Evolutionary conservation across 2,329 filamentous ascomycete species (phyloP).

Genomic region (Talaromyces sp.): DNA sequence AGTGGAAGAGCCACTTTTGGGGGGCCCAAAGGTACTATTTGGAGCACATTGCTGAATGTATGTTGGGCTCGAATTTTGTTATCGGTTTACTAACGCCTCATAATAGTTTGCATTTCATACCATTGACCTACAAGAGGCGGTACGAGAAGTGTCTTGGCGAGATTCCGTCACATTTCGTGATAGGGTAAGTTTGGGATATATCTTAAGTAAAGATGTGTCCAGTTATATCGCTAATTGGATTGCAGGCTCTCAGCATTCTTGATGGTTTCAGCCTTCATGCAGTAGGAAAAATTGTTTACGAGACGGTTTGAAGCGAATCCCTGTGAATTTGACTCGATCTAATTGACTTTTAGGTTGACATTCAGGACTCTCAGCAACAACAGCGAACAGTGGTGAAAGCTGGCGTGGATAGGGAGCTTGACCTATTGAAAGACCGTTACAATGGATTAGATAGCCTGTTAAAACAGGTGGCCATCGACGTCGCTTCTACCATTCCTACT

Average conservation of each 20-base stretch:
- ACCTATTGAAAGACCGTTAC: slow-evolving; percentile 72
- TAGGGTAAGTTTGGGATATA: slow-evolving; percentile 41
- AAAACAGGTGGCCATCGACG: slow-evolving; percentile 59
- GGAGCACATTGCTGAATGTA: slow-evolving; percentile 63
- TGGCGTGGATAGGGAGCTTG: slow-evolving; percentile 69
- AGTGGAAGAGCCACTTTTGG: slow-evolving; percentile 45
- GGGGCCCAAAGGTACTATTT: slow-evolving; percentile 63
- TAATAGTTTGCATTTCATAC: slow-evolving; percentile 65
- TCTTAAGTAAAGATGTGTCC: background rate
- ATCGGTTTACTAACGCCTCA: slow-evolving; percentile 7
- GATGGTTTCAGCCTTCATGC: slow-evolving; percentile 56
- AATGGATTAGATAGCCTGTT: slow-evolving; percentile 73
- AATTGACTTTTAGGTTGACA: slow-evolving; percentile 58
- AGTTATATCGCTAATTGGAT: background rate
- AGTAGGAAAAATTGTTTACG: slow-evolving; percentile 66
- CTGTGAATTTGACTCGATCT: background rate
- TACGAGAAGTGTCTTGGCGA: slow-evolving; percentile 55
- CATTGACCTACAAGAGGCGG: slow-evolving; percentile 63
- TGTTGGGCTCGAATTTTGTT: slow-evolving; percentile 13
- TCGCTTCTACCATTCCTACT: slow-evolving; percentile 60
- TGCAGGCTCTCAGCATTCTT: slow-evolving; percentile 56
- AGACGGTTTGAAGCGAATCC: slow-evolving; percentile 45
- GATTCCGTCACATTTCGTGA: slow-evolving; percentile 49
- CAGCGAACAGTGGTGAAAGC: slow-evolving; percentile 67
- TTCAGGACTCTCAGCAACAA: slow-evolving; percentile 68